A percentile compares a stretch with the other conserved stretches of the same genome.
These are phyloP conservation scores for Wallacemonas sp. DNA, from an alignment of 208 protist species.

Conservation along the genomic window DNA sequence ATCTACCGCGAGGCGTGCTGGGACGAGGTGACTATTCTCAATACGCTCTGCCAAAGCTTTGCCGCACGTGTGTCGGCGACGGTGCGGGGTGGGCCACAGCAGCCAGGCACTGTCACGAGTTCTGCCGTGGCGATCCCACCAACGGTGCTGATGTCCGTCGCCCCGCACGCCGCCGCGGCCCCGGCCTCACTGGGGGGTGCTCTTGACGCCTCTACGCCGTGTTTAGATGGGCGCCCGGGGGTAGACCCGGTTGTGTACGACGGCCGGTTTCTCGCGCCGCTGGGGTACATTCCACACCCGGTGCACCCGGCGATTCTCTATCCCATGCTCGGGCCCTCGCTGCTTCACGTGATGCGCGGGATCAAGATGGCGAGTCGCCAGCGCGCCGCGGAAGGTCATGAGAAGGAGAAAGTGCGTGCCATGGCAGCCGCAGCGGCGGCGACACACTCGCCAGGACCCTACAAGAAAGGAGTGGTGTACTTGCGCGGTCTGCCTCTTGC, in stretches of 20 bases:
- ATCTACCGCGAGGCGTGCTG: constrained; percentile 70
- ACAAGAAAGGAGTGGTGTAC: constrained; percentile 29
- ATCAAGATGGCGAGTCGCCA: constrained; percentile 39
- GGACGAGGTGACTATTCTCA: constrained; percentile 65
- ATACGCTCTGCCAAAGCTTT: constrained; percentile 28
- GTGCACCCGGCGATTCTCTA: constrained; percentile 75
- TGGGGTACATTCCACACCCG: constrained; percentile 69
- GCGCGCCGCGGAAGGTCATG: not conserved
- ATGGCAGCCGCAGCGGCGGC: not conserved
- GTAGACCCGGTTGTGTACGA: constrained; percentile 10
- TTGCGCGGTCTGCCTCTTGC: constrained; percentile 58
- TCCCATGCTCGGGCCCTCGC: constrained; percentile 68
- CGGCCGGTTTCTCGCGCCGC: constrained; percentile 57
- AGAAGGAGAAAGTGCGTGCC: not conserved
- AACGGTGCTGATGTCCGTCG: constrained; percentile 13
- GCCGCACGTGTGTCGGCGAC: not conserved
- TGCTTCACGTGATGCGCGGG: constrained; percentile 51
- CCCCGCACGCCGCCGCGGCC: constrained; percentile 7
- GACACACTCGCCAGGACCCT: too few relatives aligned
- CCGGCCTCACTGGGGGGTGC: not conserved
- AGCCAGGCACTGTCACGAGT: too few relatives aligned
- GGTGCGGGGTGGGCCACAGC: too few relatives aligned
- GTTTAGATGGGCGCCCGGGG: too few relatives aligned
- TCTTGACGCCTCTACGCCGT: not conserved
- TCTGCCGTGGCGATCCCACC: constrained; percentile 7